Evolutionary conservation across 441 rosid genomes (phyloP), one percentile per base, ranked within the genome.

Genomic region (Eutrema salsugineum): DNA sequence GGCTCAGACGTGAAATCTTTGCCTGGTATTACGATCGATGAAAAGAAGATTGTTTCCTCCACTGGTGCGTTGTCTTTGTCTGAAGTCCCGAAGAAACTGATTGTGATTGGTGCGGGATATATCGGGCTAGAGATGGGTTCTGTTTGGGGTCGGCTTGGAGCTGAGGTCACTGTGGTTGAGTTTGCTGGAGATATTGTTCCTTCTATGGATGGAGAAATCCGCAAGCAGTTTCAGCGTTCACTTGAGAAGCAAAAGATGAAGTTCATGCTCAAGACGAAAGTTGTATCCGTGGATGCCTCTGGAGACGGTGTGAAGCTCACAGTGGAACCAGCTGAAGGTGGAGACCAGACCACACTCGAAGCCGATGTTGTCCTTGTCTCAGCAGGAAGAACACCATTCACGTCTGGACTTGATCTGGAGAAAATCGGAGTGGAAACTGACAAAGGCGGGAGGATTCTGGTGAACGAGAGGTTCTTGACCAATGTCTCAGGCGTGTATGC

Each of bases 121-220:
- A 94, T 94, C 65, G 99, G 99, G 60, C 94, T 92, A 19, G 98
- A 94, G 91, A 92, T 94, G 99, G 99, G 98, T 49, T 94, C 99
- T 9, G 98, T 92, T n/a, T 92, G 98, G 98, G 86, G 85, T 38
- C 82, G 98, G 27, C 83, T 94, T 33, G 99, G 98, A 47, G 92
- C 98, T 8, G 96, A 88, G 80, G 99, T 94, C 39, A 92, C 99
- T 0, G 99, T 94, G 6, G 97, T 94, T 68, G 99, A 94, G 85
- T 94, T 92, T 83, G 97, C 90, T 42, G 79, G 83, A 0, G 99
- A 94, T 70, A 92, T 94, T 4, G 98, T 94, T 57, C 99, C 99
- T 64, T 77, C 88, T 53, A 87, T 92, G 99, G 99, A 94, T 80
- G 97, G 86, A 15, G 99, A 94, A 74, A 65, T 94, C 71, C 94